Percentiles rank a stretch among this genome's conserved stretches.
Conservation (phyloP, 805 yeast genomes). For the Barnettozyma pratensis region DNA sequence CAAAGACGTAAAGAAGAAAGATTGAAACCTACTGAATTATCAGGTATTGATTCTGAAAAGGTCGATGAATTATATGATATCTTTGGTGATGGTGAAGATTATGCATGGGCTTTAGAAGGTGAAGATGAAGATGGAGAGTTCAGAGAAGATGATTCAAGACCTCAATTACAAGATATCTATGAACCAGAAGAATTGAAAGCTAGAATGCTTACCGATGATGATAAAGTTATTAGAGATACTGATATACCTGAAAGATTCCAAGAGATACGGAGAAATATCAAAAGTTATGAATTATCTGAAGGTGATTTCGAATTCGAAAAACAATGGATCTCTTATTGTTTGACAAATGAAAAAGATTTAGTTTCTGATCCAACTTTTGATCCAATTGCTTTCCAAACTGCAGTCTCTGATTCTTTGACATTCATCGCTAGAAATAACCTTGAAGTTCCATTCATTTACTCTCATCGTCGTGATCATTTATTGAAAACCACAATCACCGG, state of each 20-base stretch:
- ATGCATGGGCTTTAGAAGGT: constrained; percentile 96
- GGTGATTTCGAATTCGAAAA: constrained; percentile 70
- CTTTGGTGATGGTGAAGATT: constrained; percentile 95
- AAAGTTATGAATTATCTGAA: constrained; percentile 61
- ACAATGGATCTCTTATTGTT: constrained; percentile 69
- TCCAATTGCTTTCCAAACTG: constrained; percentile 49
- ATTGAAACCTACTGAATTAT: constrained; percentile 50
- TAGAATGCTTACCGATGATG: constrained; percentile 87
- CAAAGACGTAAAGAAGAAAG: constrained; percentile 40
- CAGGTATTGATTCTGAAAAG: constrained; percentile 78
- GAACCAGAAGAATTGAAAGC: constrained; percentile 92
- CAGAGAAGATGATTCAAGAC: constrained; percentile 37
- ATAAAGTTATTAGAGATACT: constrained; percentile 76
- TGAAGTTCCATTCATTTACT: constrained; percentile 95
- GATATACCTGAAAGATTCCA: constrained; percentile 95
- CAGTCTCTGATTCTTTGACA: constrained; percentile 67
- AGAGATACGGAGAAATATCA: constrained; percentile 58
- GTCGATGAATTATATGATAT: constrained; percentile 91
- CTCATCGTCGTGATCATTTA: constrained; percentile 88
- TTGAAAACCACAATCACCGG: constrained; percentile 49
- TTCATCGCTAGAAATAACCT: constrained; percentile 71
- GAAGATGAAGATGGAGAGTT: constrained; percentile 53
- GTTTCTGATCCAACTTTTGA: constrained; percentile 31
- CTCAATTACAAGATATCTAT: constrained; percentile 79
- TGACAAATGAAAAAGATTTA: constrained; percentile 50